phyloP scores from a whole-genome alignment of 2,329 filamentous ascomycete genomes.

The Xylariomycetidae sp. region DNA sequence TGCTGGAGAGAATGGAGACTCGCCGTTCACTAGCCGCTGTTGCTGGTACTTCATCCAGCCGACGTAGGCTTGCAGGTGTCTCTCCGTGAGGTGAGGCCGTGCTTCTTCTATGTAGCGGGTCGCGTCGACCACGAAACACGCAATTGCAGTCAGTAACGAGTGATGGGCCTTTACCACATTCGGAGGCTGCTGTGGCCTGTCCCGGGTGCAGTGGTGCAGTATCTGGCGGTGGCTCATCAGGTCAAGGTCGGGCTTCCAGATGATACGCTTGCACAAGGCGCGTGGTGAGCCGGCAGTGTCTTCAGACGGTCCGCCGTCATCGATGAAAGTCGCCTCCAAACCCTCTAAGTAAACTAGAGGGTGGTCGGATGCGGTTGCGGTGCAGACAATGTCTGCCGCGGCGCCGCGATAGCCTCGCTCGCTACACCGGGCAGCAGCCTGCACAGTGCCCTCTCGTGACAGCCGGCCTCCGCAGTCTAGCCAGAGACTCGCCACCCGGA shows the following conservation, averaged over 20 bases:
- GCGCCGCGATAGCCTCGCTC: neutral
- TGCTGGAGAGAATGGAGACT: neutral
- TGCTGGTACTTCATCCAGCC: constrained; percentile 5
- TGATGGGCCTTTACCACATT: neutral
- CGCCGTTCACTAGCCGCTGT: neutral
- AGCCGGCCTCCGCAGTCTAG: neutral
- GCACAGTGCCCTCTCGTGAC: neutral
- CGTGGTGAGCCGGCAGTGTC: neutral
- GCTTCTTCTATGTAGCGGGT: neutral
- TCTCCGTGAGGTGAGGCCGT: neutral
- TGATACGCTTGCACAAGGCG: neutral
- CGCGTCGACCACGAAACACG: constrained; percentile 2
- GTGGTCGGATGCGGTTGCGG: neutral
- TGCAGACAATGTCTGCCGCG: neutral
- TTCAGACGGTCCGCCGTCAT: neutral
- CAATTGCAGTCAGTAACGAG: neutral
- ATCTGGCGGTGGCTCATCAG: neutral
- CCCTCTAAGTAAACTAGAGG: neutral
- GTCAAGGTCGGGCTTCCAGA: neutral
- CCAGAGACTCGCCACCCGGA: neutral
- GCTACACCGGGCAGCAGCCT: neutral
- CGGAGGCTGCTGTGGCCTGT: neutral
- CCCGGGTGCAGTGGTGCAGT: neutral
- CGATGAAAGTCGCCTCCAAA: neutral
- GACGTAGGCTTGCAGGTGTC: constrained; percentile 1